Percentiles rank a stretch among this genome's conserved stretches.
phyloP scores from a whole-genome alignment of 371 early-diverging fungal genomes.

The Rhizopus delemar region DNA sequence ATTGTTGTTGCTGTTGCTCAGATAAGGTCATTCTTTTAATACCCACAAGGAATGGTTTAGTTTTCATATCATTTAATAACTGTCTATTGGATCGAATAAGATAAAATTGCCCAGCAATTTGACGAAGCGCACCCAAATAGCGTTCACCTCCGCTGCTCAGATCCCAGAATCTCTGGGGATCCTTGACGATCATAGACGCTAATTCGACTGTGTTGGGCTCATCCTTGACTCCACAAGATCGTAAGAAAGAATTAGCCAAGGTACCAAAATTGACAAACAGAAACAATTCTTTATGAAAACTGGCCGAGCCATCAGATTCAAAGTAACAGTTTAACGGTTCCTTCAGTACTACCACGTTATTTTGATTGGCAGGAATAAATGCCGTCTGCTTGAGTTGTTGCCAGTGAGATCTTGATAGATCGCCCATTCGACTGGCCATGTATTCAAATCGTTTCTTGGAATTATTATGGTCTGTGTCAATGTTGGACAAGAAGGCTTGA shows the following conservation, averaged over 20 bases:
- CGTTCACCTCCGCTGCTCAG: constrained; percentile 66
- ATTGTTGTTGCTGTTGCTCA: constrained; percentile 10
- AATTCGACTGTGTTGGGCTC: constrained; percentile 81
- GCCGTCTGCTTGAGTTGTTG: constrained; percentile 39
- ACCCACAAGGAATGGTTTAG: constrained; percentile 61
- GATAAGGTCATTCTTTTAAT: constrained; percentile 29
- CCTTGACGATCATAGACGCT: constrained; percentile 67
- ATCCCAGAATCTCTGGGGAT: constrained; percentile 73
- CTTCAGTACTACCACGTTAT: constrained; percentile 31
- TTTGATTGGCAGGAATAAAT: constrained; percentile 66
- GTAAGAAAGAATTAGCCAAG: constrained; percentile 74
- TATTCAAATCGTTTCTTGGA: constrained; percentile 70
- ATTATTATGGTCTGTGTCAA: constrained; percentile 38
- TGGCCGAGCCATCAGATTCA: constrained; percentile 45
- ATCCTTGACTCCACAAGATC: constrained; percentile 84
- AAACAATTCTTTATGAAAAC: constrained; percentile 62
- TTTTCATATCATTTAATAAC: constrained; percentile 63
- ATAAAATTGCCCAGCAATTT: constrained; percentile 73
- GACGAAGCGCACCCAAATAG: constrained; percentile 72
- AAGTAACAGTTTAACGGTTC: constrained; percentile 66
- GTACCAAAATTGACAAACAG: constrained; percentile 75
- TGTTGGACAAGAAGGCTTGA: constrained; percentile 45
- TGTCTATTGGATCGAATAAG: constrained; percentile 45
- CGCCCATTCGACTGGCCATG: constrained; percentile 66
- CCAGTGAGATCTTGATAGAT: constrained; percentile 60